Conservation (phyloP, 2,329 filamentous ascomycete genomes). For the Arthrobotrys megalospora region DNA sequence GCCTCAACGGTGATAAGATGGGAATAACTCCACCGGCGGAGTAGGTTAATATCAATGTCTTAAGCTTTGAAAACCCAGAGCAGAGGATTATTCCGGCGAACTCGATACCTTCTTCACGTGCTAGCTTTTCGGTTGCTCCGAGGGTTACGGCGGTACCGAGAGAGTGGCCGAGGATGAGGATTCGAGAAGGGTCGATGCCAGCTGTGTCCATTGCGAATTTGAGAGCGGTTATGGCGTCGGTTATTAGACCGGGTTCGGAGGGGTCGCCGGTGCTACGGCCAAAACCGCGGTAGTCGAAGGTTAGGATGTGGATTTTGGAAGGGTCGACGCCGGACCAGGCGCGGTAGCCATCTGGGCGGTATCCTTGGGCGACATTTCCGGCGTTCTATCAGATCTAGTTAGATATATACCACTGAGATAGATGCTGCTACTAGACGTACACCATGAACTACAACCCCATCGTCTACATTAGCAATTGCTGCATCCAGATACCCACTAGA, state of each 20-base stretch:
- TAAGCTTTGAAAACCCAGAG: conserved; percentile 82
- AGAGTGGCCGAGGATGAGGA: conserved; percentile 87
- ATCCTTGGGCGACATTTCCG: conserved; percentile 84
- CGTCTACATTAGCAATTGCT: conserved; percentile 48
- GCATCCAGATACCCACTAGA: conserved; percentile 64
- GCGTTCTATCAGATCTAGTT: conserved; percentile 75
- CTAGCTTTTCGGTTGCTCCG: conserved; percentile 80
- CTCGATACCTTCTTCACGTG: conserved; percentile 72
- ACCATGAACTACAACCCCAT: conserved; percentile 73
- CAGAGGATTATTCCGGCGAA: conserved; percentile 87
- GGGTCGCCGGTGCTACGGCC: conserved; percentile 85
- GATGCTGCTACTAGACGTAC: conserved; percentile 68
- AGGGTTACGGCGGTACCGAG: conserved; percentile 88
- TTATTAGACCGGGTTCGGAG: conserved; percentile 83
- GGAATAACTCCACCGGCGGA: conserved; percentile 83
- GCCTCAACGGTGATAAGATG: conserved; percentile 80
- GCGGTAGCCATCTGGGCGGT: conserved; percentile 83
- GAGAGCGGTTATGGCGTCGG: conserved; percentile 81
- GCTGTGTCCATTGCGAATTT: conserved; percentile 79
- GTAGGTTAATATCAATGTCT: conserved; percentile 82
- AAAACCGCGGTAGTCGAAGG: conserved; percentile 92
- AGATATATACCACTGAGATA: neutral
- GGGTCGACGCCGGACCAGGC: conserved; percentile 79
- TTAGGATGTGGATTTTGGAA: conserved; percentile 82
- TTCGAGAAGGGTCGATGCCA: conserved; percentile 77